Base-by-base conservation (phyloP, 306 rosid genomes). In the Bauhinia variegata region DNA sequence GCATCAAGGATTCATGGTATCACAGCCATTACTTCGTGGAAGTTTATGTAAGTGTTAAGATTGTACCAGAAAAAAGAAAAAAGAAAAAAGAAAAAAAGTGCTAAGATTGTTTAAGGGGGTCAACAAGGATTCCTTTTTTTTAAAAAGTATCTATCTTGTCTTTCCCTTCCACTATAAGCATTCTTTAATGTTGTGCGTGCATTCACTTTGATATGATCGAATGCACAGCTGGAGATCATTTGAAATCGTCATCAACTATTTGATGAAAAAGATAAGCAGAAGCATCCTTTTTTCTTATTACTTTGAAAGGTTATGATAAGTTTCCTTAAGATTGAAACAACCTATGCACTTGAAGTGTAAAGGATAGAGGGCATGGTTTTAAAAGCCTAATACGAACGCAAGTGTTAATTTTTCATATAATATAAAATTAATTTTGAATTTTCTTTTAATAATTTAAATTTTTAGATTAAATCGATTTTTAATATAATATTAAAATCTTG, bases 101-200 rank as follows among this genome's bases (percentile, higher is more conserved):
- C 0, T 5, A 78, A 44, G 19, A 8, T 78, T 60, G 46, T 60
- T 78, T 60, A 60, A 69, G 12, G 63, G n/a, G 68, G 32, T 41
- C 78, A 72, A 53, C 67, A 47, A 5, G 67, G 67, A 54, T 67
- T 56, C 57, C 46, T 60, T 58, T 60, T 0, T 32, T 28, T 67
- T 77, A 53, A 59, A 72, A 66, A 42, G 64, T 52, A 5, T 10
- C 3, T 44, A 47, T 61, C 36, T 10, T 67, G 63, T 19, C 16
- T 62, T 44, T 72, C 63, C 49, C 67, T 54, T 61, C 17, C 65
- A 10, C 58, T 39, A 14, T 55, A 72, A 60, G 67, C 7, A 70
- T 69, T 38, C 51, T 67, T 32, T 61, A 67, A 72, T 65, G 30
- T 54, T 67, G 61, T 67, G 63, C 63, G 61, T 73, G 79, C 72